These are phyloP conservation scores for Penicillium pancosmium DNA, from an alignment of 495 filamentous ascomycete species.

Conservation along the genomic window DNA sequence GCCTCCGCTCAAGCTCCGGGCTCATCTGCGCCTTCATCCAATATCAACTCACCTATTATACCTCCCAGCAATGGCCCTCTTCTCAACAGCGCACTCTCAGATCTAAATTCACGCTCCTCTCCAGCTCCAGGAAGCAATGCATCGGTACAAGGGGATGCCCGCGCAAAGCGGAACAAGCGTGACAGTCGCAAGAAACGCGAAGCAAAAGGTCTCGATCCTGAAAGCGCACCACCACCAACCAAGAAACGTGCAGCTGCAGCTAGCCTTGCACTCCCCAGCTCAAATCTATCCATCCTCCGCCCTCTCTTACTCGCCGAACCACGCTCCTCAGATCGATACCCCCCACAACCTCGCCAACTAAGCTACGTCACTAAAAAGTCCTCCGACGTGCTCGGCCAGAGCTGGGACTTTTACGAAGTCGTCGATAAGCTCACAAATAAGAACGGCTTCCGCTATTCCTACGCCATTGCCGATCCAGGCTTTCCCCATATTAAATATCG, in stretches of 20 bases:
- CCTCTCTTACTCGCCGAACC: constrained; percentile 42
- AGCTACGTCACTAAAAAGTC: constrained; percentile 41
- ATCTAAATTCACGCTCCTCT: constrained; percentile 41
- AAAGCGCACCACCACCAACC: constrained; percentile 36
- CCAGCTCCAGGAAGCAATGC: constrained; percentile 39
- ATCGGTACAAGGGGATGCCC: constrained; percentile 41
- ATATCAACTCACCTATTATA: constrained; percentile 46
- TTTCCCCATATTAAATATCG: constrained; percentile 89
- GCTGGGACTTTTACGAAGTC: constrained; percentile 49
- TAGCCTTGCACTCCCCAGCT: constrained; percentile 36
- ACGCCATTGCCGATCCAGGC: constrained; percentile 83
- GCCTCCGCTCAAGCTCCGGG: constrained; percentile 40
- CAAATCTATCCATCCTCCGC: constrained; percentile 33
- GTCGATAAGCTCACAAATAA: constrained; percentile 80
- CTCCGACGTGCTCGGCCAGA: constrained; percentile 37
- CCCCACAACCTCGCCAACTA: constrained; percentile 47
- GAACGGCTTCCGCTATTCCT: constrained; percentile 86
- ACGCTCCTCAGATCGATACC: constrained; percentile 38
- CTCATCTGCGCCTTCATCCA: constrained; percentile 47
- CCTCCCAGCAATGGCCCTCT: constrained; percentile 33
- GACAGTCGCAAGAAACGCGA: constrained; percentile 73
- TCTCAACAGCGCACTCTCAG: constrained; percentile 34
- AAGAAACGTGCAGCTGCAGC: constrained; percentile 40
- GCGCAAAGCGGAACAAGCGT: constrained; percentile 49
- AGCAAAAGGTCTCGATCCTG: constrained; percentile 59